A percentile compares a stretch with the other conserved stretches of the same genome.
Evolutionary conservation across 2,329 filamentous ascomycete species (phyloP).

Genomic region (Ascochyta koolunga): DNA sequence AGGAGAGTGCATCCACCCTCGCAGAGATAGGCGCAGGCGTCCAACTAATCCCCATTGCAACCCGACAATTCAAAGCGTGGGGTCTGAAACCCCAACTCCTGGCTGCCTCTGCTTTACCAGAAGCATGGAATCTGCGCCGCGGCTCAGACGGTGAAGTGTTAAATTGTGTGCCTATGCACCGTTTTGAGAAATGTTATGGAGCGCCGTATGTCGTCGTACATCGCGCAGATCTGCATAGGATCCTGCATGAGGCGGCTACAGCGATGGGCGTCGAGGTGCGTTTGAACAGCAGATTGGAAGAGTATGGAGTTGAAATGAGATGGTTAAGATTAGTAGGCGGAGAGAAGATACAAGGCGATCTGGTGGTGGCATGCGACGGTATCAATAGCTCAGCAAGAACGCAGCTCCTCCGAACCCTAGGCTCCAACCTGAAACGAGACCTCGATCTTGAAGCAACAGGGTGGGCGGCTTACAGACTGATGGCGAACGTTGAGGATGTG

Average conservation of each 20-base stretch:
- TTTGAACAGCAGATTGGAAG: constrained; percentile 16
- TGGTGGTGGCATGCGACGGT: constrained; percentile 22
- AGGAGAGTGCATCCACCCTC: constrained; percentile 5
- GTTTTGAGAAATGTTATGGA: constrained; percentile 20
- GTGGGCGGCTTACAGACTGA: constrained; percentile 23
- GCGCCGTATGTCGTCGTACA: constrained; percentile 25
- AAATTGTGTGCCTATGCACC: constrained; percentile 10
- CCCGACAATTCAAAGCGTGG: constrained; percentile 11
- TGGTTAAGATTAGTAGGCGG: constrained; percentile 16
- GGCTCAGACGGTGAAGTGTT: constrained; percentile 35
- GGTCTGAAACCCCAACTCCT: constrained; percentile 5
- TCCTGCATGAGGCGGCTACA: constrained; percentile 21
- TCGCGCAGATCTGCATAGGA: constrained; percentile 22
- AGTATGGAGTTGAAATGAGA: constrained; percentile 24
- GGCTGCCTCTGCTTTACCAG: constrained; percentile 10
- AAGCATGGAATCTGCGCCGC: constrained; percentile 26
- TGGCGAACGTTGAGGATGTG: constrained; percentile 18
- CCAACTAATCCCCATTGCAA: constrained; percentile 10
- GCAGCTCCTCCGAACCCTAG: constrained; percentile 9
- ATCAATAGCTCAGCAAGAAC: constrained; percentile 20
- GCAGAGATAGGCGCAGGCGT: constrained; percentile 13
- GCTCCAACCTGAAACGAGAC: neutral
- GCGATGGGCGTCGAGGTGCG: constrained; percentile 18
- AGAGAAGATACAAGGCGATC: constrained; percentile 12
- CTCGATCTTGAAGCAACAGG: constrained; percentile 18